Percentiles rank a stretch among this genome's conserved stretches.
Evolutionary conservation across 371 early-diverging fungal species (phyloP).

Genomic region (Lichtheimia ornata): DNA sequence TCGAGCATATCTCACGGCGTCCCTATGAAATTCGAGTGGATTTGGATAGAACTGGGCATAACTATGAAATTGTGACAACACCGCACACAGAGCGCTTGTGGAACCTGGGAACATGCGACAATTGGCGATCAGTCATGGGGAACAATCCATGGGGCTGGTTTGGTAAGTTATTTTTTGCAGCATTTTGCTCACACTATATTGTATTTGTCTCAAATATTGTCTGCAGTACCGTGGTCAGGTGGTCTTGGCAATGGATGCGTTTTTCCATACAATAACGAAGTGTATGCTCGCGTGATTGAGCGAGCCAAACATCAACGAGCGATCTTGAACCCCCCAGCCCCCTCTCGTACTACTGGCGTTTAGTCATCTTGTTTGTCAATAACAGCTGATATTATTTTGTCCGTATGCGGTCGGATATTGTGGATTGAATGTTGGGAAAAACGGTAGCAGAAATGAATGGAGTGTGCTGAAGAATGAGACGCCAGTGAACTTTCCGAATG

Average conservation of each 20-base stretch:
- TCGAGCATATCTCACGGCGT: constrained; percentile 53
- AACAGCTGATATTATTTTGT: no score
- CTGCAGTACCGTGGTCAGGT: constrained; percentile 38
- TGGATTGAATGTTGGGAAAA: no score
- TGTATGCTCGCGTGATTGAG: constrained; percentile 36
- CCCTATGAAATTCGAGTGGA: constrained; percentile 44
- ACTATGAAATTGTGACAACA: constrained; percentile 49
- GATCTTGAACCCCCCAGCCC: constrained; percentile 5
- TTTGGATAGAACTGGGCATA: constrained; percentile 43
- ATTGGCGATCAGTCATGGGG: constrained; percentile 54
- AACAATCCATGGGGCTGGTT: constrained; percentile 35
- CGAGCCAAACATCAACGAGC: constrained; percentile 44
- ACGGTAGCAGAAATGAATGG: no score
- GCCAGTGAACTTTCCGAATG: no score
- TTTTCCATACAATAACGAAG: constrained; percentile 52
- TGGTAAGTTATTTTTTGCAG: constrained; percentile 28
- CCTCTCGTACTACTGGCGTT: background rate
- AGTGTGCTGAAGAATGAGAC: no score
- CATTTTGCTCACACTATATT: background rate
- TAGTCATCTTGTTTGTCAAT: no score
- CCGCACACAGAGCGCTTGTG: constrained; percentile 48
- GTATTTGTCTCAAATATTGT: background rate
- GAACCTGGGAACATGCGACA: constrained; percentile 39
- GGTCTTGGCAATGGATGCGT: constrained; percentile 52
- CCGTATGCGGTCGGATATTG: no score